These are phyloP conservation scores for Linum usitatissimum DNA, from an alignment of 345 rosid species.

Conservation along the genomic window DNA sequence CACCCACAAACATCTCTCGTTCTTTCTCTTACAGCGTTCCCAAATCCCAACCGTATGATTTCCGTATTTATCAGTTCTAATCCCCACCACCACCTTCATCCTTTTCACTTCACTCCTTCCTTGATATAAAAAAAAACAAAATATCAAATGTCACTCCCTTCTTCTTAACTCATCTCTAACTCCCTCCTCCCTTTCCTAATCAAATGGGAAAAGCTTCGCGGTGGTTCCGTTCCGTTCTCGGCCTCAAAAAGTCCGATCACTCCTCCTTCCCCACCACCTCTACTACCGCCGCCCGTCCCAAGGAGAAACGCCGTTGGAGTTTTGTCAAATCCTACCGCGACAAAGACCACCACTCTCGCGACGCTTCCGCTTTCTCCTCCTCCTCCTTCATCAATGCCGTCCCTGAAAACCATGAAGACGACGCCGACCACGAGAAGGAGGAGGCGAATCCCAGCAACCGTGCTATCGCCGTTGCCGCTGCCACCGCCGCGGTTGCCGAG, in stretches of 20 bases:
- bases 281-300: slow-evolving; percentile 7
- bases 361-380: neutral
- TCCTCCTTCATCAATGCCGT: slow-evolving; percentile 7
- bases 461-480: slow-evolving; percentile 77
- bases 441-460: slow-evolving; percentile 34
- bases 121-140: too few species aligned
- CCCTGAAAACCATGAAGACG: neutral
- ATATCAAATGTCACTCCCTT: too few species aligned
- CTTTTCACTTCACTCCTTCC: too few species aligned
- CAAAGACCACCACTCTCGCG: slow-evolving; percentile 11
- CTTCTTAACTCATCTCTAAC: too few species aligned
- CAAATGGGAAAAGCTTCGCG: slow-evolving; percentile 77
- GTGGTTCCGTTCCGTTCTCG: slow-evolving; percentile 68
- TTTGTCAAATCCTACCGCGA: slow-evolving; percentile 71
- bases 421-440: neutral
- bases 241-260: slow-evolving; percentile 49
- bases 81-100: too few species aligned
- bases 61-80: too few species aligned
- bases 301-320: slow-evolving; percentile 75
- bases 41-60: too few species aligned
- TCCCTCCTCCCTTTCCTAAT: neutral
- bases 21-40: too few species aligned
- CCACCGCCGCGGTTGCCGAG: slow-evolving; percentile 68
- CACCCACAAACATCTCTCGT: too few species aligned
- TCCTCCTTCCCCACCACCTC: slow-evolving; percentile 14